These are phyloP conservation scores for Starmerella tilneyi DNA, from an alignment of 805 yeast species.

Conservation along the genomic window DNA sequence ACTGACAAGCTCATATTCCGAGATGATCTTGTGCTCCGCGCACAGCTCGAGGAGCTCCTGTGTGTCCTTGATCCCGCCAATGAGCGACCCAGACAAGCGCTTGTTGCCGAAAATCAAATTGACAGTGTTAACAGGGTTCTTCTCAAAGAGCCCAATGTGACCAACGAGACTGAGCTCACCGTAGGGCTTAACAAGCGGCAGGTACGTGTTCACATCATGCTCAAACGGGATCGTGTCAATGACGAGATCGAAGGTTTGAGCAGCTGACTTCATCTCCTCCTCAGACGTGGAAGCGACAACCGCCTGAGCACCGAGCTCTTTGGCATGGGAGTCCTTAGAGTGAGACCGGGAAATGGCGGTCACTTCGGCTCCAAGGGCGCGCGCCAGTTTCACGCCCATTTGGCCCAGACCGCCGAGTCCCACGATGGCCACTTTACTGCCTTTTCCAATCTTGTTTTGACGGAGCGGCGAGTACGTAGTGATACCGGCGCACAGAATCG, in stretches of 20 bases:
- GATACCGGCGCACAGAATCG: slow-evolving; percentile 67
- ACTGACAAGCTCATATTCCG: slow-evolving; percentile 54
- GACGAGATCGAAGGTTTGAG: slow-evolving; percentile 39
- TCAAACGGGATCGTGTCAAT: slow-evolving; percentile 43
- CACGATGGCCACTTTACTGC: slow-evolving; percentile 46
- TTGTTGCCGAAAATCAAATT: slow-evolving; percentile 38
- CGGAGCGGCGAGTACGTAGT: slow-evolving; percentile 59
- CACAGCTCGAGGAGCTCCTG: slow-evolving; percentile 56
- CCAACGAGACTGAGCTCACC: slow-evolving; percentile 57
- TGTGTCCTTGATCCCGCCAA: slow-evolving; percentile 57
- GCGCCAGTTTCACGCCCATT: slow-evolving; percentile 47
- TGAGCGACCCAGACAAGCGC: slow-evolving; percentile 37
- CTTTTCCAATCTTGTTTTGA: slow-evolving; percentile 39
- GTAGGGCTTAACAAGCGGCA: slow-evolving; percentile 45
- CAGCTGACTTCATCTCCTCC: slow-evolving; percentile 31
- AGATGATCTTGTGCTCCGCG: slow-evolving; percentile 44
- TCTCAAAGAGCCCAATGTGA: slow-evolving; percentile 38
- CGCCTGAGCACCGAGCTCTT: slow-evolving; percentile 47
- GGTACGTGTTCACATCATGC: slow-evolving; percentile 40
- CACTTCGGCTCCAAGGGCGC: slow-evolving; percentile 54
- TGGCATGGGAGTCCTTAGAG: slow-evolving; percentile 43
- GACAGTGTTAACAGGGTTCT: slow-evolving; percentile 39
- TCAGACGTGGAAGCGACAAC: slow-evolving; percentile 42
- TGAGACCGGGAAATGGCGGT: slow-evolving; percentile 45
- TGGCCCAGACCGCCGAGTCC: slow-evolving; percentile 64